Evolutionary conservation across 495 filamentous ascomycete species (phyloP), one percentile per base, ranked within the genome.

Genomic region (Xylaria castorea): DNA sequence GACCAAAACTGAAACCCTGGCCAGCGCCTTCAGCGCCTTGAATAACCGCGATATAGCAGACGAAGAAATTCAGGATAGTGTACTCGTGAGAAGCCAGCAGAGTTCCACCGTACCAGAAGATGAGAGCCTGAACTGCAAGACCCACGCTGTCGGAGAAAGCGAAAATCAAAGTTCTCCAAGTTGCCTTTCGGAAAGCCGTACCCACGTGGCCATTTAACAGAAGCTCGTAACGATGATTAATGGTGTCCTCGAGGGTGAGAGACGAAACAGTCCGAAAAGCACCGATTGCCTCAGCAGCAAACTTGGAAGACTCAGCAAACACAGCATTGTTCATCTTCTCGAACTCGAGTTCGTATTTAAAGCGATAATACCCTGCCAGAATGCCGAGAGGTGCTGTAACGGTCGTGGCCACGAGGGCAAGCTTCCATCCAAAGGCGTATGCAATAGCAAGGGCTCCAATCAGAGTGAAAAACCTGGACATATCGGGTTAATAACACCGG

Each of bases 221-320:
- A 3, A 46, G 27, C 9, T 82, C 75, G 73, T 86, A 87, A 50
- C 87, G 81, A 11, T 80, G 50, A 62, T 78, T 81, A 55, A 91
- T 89, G 69, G 82, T 83, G 30, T 85, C 82, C 70, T 91, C 89
- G 71, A 90, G 82, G 44, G 86, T 87, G 16, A 90, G 81, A 71
- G 78, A 82, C 25, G 84, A 83, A 18, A 91, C 89, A 12, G 89
- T 91, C 30, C 89, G 79, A 76, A 89, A 89, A 9, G 88, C 88
- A 6, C 85, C 81, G 58, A 90, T 87, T 18, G 89, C 81, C 78
- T 91, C 89, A 66, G 88, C 84, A n/a, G 87, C 88, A 63, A 90
- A 90, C 70, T 88, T 84, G 27, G 88, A 87, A 51, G 81, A 85
- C 70, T 90, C 87, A 36, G 85, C 83, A 70, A 90, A 91, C 14